Conservation (phyloP, 2,329 filamentous ascomycete genomes). For the Neodidymelliopsis sp. region DNA sequence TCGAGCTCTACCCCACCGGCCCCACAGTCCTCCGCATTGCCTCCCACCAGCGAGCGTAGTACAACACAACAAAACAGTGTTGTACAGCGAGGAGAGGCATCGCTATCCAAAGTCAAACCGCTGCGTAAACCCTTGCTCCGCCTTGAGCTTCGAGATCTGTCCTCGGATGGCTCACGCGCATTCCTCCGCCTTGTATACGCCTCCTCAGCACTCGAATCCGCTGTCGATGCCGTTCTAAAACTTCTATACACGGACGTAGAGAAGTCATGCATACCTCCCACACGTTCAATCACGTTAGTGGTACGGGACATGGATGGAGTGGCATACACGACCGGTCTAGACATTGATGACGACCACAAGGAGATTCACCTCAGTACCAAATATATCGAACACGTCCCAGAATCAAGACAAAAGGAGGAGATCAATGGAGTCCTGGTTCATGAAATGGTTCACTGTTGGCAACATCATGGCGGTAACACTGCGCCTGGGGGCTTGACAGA, state of each 20-base stretch:
- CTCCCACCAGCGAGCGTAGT: conserved; percentile 20
- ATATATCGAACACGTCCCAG: conserved; percentile 66
- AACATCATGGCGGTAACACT: conserved; percentile 70
- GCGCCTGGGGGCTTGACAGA: conserved; percentile 79
- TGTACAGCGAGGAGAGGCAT: not conserved
- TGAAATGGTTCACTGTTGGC: conserved; percentile 94
- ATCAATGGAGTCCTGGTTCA: conserved; percentile 86
- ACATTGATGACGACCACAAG: conserved; percentile 85
- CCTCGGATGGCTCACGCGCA: conserved; percentile 64
- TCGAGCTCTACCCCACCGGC: conserved; percentile 25
- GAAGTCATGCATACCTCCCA: conserved; percentile 61
- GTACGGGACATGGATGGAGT: conserved; percentile 82
- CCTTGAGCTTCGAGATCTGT: conserved; percentile 58
- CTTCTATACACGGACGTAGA: conserved; percentile 68
- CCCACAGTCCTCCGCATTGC: conserved; percentile 41
- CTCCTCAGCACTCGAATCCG: conserved; percentile 65
- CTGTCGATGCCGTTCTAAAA: conserved; percentile 72
- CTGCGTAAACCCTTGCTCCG: conserved; percentile 55
- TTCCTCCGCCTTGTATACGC: conserved; percentile 75
- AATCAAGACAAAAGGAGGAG: conserved; percentile 60
- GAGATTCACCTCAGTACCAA: conserved; percentile 86
- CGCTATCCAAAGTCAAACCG: conserved; percentile 31
- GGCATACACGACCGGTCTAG: conserved; percentile 83
- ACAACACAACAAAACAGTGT: conserved; percentile 8
- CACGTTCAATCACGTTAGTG: conserved; percentile 84